These are phyloP conservation scores for Apium graveolens DNA, from an alignment of 129 eudicot species.

Conservation along the genomic window DNA sequence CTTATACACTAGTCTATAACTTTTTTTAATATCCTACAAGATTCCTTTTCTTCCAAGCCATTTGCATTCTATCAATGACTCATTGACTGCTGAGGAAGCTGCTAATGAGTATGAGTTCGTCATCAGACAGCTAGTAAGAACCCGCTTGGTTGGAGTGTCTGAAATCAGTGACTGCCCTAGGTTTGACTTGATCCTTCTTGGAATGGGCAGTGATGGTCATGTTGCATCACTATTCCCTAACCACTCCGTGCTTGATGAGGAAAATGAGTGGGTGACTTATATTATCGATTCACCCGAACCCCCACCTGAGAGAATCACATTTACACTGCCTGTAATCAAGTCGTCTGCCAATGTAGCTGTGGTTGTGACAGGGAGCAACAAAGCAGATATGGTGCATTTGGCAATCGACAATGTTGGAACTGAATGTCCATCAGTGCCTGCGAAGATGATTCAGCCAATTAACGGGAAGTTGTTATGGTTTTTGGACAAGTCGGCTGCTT, in stretches of 20 bases:
- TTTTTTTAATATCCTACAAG: too few species aligned
- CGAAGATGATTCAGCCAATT: conserved; percentile 20
- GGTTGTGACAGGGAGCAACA: conserved; percentile 37
- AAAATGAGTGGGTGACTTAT: conserved; percentile 38
- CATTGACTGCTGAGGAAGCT: conserved; percentile 42
- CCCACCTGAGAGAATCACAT: conserved; percentile 52
- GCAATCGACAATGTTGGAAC: conserved; percentile 24
- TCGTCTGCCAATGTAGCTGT: conserved; percentile 43
- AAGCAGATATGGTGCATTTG: conserved; percentile 29
- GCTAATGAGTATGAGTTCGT: conserved; percentile 47
- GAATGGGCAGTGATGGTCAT: conserved; percentile 48
- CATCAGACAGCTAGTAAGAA: conserved; percentile 46
- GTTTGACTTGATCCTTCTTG: conserved; percentile 39
- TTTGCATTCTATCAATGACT: conserved; percentile 40
- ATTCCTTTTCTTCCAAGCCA: conserved; percentile 44
- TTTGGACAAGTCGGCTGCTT: conserved; percentile 40
- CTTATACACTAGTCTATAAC: too few species aligned
- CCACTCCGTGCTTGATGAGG: conserved; percentile 24
- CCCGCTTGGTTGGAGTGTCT: conserved; percentile 39
- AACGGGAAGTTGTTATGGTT: conserved; percentile 50
- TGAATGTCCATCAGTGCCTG: conserved; percentile 30
- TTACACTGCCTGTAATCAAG: conserved; percentile 43
- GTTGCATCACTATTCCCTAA: conserved; percentile 48
- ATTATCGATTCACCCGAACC: conserved; percentile 40
- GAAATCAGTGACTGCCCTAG: conserved; percentile 46